A percentile compares a stretch with the other conserved stretches of the same genome.
phyloP scores from a whole-genome alignment of 2,329 filamentous ascomycete species.

The Sclerotinia minor region DNA sequence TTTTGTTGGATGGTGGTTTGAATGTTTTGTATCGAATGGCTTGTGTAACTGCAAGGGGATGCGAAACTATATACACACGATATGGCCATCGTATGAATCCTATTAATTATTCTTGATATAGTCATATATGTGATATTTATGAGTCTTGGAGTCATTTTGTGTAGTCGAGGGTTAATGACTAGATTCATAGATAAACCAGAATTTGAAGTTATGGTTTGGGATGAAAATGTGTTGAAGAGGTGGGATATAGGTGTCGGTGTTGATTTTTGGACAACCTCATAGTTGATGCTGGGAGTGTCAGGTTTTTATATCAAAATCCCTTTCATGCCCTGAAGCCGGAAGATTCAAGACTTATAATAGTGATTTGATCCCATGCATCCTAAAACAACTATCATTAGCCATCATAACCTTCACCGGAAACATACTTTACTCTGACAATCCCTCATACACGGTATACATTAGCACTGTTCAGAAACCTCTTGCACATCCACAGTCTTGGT shows the following conservation, averaged over 20 bases:
- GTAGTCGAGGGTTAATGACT: background rate
- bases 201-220: background rate
- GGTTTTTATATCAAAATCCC: background rate
- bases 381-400: background rate
- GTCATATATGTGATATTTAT: background rate
- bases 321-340: background rate
- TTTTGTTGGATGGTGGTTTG: background rate
- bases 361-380: slow-evolving; percentile 35
- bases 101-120: background rate
- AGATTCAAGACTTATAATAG: slow-evolving; percentile 25
- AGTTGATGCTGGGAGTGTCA: background rate
- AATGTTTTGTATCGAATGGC: background rate
- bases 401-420: slow-evolving; percentile 25
- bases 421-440: background rate
- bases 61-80: background rate
- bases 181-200: background rate
- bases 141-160: background rate
- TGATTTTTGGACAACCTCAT: background rate
- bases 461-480: background rate
- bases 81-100: too few species aligned
- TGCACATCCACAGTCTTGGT: background rate
- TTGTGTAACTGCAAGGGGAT: background rate
- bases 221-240: background rate
- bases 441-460: background rate
- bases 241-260: background rate